Evolutionary conservation across 2,329 filamentous ascomycete species (phyloP).

Genomic region (Pezicula carpinea): DNA sequence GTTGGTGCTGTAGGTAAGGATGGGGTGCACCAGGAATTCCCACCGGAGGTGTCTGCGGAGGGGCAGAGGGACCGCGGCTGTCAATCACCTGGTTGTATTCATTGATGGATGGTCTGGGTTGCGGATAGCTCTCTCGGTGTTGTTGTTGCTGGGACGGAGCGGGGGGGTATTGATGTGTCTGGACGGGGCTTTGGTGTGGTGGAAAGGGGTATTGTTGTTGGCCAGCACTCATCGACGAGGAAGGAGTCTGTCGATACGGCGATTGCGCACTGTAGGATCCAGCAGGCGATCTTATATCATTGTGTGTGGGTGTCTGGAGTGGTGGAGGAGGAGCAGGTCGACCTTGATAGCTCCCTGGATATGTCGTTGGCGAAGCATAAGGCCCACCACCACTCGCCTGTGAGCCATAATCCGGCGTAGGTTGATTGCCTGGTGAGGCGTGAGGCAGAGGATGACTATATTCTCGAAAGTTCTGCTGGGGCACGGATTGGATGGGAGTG

Average conservation of each 20-base stretch:
- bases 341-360: constrained; percentile 24
- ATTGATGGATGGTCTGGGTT: constrained; percentile 17
- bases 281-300: constrained; percentile 38
- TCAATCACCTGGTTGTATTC: constrained; percentile 24
- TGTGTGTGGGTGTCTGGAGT: constrained; percentile 34
- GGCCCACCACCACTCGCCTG: constrained; percentile 17
- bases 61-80: constrained; percentile 23
- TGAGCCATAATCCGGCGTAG: constrained; percentile 27
- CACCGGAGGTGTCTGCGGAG: constrained; percentile 29
- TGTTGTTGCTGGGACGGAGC: constrained; percentile 20
- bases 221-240: constrained; percentile 21
- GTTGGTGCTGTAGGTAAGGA: constrained; percentile 34
- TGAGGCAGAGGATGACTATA: constrained; percentile 23
- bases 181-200: constrained; percentile 26
- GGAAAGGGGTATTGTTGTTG: constrained; percentile 27
- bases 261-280: constrained; percentile 30
- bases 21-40: constrained; percentile 26
- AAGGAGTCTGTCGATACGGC: constrained; percentile 28
- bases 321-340: constrained; percentile 34
- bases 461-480: constrained; percentile 26
- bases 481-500: constrained; percentile 24
- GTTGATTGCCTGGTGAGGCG: constrained; percentile 26
- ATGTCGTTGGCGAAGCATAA: constrained; percentile 28
- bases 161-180: constrained; percentile 26
- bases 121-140: constrained; percentile 26